Evolutionary conservation across 345 rosid genomes (phyloP).

Genomic region (Durio zibethinus): DNA sequence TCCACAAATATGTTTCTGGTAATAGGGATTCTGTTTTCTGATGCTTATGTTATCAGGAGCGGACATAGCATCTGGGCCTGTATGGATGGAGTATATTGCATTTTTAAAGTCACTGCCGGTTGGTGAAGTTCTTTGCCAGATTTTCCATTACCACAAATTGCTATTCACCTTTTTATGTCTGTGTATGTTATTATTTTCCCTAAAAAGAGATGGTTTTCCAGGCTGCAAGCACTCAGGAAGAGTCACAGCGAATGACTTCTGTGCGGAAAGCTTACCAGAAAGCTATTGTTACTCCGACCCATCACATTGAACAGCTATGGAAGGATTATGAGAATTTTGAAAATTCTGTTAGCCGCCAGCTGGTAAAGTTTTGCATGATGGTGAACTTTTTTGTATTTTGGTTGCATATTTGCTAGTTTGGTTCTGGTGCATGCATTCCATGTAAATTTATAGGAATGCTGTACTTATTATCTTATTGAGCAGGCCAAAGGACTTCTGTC

Average conservation of each 20-base stretch:
- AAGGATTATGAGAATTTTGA: conserved; percentile 90
- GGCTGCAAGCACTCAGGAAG: conserved; percentile 71
- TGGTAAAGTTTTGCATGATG: conserved; percentile 49
- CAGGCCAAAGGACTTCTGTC: conserved; percentile 95
- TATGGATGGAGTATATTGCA: conserved; percentile 88
- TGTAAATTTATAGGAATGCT: neutral
- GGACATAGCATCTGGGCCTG: conserved; percentile 87
- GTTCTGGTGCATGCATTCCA: conserved; percentile 4
- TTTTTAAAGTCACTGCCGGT: conserved; percentile 82
- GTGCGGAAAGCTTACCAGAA: conserved; percentile 79
- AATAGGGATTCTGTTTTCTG: conserved; percentile 5
- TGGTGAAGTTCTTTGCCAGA: conserved; percentile 34
- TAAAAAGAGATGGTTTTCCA: conserved; percentile 34
- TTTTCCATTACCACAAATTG: neutral
- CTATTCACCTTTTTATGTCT: neutral
- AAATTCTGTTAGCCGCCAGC: conserved; percentile 85
- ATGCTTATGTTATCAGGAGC: conserved; percentile 57
- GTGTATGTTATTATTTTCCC: conserved; percentile 10
- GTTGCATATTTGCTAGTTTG: neutral
- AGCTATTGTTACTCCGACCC: conserved; percentile 84
- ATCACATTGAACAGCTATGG: conserved; percentile 95
- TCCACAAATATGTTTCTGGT: neutral
- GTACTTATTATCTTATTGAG: conserved; percentile 14
- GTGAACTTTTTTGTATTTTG: conserved; percentile 20
- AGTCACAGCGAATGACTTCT: conserved; percentile 74